Evolutionary conservation across 148 eudicot genomes (phyloP).

Genomic region (Nepenthes gracilis): DNA sequence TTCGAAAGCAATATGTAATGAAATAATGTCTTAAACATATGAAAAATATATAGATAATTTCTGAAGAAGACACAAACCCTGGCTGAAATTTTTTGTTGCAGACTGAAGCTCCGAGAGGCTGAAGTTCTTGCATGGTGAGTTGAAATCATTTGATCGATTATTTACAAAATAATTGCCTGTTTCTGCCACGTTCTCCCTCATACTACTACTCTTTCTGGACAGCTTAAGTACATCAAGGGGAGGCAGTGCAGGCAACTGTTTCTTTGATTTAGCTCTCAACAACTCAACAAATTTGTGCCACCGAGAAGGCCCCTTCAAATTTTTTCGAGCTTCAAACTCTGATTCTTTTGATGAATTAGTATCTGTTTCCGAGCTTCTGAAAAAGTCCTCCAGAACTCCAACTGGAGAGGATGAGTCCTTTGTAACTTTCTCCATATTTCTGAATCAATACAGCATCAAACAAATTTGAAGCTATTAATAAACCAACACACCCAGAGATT

Average conservation of each 20-base stretch:
- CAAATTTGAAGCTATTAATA: too few species aligned
- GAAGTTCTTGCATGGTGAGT: conserved; percentile 46
- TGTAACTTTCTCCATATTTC: conserved; percentile 30
- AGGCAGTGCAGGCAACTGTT: conserved; percentile 23
- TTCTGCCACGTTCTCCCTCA: conserved; percentile 26
- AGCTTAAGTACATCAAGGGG: conserved; percentile 42
- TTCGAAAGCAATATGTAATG: not conserved
- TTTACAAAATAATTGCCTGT: conserved; percentile 11
- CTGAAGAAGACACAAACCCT: conserved; percentile 15
- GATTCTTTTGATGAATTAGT: conserved; percentile 44
- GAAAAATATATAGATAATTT: conserved; percentile 1
- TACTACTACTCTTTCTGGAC: conserved; percentile 43
- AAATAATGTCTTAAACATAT: not conserved
- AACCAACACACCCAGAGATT: too few species aligned
- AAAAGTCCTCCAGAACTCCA: conserved; percentile 61
- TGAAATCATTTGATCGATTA: conserved; percentile 16
- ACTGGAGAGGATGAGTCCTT: conserved; percentile 47
- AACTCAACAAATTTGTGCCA: conserved; percentile 41
- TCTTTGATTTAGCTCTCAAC: conserved; percentile 41
- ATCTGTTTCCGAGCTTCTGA: conserved; percentile 47
- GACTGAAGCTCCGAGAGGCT: conserved; percentile 32
- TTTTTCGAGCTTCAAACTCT: conserved; percentile 23
- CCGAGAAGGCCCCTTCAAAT: conserved; percentile 15
- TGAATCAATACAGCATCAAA: too few species aligned
- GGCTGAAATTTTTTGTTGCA: conserved; percentile 44